These are phyloP conservation scores for Colletotrichum lentis DNA, from an alignment of 2,329 filamentous ascomycete genomes.

Conservation along the genomic window DNA sequence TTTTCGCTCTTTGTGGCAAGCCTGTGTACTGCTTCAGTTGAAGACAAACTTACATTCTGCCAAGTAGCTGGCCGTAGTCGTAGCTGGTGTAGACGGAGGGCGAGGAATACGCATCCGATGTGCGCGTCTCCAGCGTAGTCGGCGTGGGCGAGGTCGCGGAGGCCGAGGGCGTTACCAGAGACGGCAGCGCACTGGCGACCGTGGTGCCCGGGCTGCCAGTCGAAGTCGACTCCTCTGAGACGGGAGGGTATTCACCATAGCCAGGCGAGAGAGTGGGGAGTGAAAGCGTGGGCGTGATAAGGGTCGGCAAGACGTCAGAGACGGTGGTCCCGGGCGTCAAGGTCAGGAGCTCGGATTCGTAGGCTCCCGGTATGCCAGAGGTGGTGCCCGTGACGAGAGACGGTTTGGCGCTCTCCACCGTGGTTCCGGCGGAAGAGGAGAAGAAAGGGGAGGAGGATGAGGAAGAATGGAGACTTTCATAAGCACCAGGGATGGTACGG, in stretches of 20 bases:
- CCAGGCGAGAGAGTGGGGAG: background rate
- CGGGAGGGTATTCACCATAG: conserved; percentile 7
- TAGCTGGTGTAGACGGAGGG: conserved; percentile 8
- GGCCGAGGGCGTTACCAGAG: conserved; percentile 6
- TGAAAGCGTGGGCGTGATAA: background rate
- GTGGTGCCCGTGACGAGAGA: conserved; percentile 2
- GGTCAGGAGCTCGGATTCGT: conserved; percentile 7
- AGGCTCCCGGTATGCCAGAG: conserved; percentile 15
- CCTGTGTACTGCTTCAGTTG: background rate
- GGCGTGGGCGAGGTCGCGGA: background rate
- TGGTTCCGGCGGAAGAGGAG: conserved; percentile 3
- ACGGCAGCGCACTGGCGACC: conserved; percentile 17
- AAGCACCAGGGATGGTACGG: conserved; percentile 6
- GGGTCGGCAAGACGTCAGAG: background rate
- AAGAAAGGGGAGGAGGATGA: background rate
- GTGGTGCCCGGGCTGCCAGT: conserved; percentile 1
- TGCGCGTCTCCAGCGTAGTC: conserved; percentile 21
- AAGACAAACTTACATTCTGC: no score
- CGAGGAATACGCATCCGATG: conserved; percentile 7
- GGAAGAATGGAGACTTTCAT: background rate
- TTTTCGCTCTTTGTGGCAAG: no score
- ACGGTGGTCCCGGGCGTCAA: conserved; percentile 4
- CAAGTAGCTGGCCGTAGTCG: conserved; percentile 2
- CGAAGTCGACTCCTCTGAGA: background rate
- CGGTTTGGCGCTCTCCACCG: conserved; percentile 20